Base-by-base conservation (phyloP, 2,329 filamentous ascomycete genomes). In the Juglanconis sp. region DNA sequence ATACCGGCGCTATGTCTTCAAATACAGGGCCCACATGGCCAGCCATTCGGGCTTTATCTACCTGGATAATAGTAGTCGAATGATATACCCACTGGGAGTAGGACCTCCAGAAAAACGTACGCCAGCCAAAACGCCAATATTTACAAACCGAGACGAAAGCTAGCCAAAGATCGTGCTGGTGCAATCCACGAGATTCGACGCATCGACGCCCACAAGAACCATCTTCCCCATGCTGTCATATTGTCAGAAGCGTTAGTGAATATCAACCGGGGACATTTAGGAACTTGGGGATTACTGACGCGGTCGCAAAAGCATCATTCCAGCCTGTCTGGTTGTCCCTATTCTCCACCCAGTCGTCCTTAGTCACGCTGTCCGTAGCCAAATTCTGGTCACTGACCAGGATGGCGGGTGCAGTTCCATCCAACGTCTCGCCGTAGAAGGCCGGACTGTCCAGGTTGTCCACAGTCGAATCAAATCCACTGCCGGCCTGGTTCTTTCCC, bases 341-440 rank as follows among this genome's bases (percentile, higher is more conserved):
- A 42, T 69, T 69, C n/a, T 58, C 46, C 15, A 35, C 59, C 69
- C 69, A 71, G 44, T 63, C 63, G 4, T 47, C 38, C 17, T 61
- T 65, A 17, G 69, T 69, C 44, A 65, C 62, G 11, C 63, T 65
- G 15, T 64, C 64, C 49, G 66, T 68, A 46, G 63, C 63, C 11
- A 71, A 61, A 47, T 53, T 65, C 47, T 59, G 60, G 30, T 71
- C 69, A 60, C 65, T 67, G 44, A 62, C 60, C 4, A 71, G 49
- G 30, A 62, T 69, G 4, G 67, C 53, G 4, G 67, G 63, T 4
- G 63, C 63, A 9, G 53, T 67, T 13, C 64, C 65, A 24, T 68
- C 65, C 6, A 64, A 58, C 1, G 68, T 69, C 65, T 71, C 66
- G 2, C 59, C 65, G 59, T 70, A 71, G 60, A 67, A 71, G 1